Evolutionary conservation across 768 basidiomycete species (phyloP).

Genomic region (Grammothele lineata): DNA sequence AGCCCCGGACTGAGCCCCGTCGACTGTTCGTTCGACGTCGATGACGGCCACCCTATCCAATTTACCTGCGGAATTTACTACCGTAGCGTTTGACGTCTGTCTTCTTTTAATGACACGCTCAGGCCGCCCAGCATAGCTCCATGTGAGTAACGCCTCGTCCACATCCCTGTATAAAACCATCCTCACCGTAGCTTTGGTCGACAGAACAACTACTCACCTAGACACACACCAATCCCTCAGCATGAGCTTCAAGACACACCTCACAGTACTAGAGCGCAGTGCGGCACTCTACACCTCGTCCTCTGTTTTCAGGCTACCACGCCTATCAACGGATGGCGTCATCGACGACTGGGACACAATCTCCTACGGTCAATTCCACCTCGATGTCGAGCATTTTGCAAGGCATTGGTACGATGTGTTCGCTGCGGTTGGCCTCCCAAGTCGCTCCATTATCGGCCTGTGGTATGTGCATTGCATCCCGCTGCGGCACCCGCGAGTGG

Average conservation of each 20-base stretch:
- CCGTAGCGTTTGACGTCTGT: slow-evolving; percentile 7
- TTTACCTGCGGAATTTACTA: slow-evolving; percentile 9
- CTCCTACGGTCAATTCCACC: slow-evolving; percentile 56
- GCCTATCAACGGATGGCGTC: slow-evolving; percentile 36
- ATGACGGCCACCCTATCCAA: slow-evolving; percentile 14
- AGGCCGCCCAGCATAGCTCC: slow-evolving; percentile 17
- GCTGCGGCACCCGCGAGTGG: not conserved
- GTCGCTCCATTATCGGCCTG: slow-evolving; percentile 56
- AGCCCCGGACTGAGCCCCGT: slow-evolving; percentile 5
- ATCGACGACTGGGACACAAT: slow-evolving; percentile 52
- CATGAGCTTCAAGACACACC: slow-evolving; percentile 41
- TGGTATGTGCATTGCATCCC: slow-evolving; percentile 45
- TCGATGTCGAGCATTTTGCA: slow-evolving; percentile 60
- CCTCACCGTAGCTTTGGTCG: not conserved
- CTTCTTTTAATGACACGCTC: slow-evolving; percentile 5
- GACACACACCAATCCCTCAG: not conserved
- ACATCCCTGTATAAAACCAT: slow-evolving; percentile 7
- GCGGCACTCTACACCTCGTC: slow-evolving; percentile 41
- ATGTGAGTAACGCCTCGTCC: not conserved
- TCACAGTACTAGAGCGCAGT: slow-evolving; percentile 54
- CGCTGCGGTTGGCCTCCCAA: slow-evolving; percentile 36
- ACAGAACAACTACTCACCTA: slow-evolving; percentile 3
- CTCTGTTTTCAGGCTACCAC: slow-evolving; percentile 56
- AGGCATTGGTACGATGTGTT: slow-evolving; percentile 53
- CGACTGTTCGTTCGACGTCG: slow-evolving; percentile 8